Conservation (phyloP, 768 basidiomycete species). For the Macrolepiota fuliginosa region DNA sequence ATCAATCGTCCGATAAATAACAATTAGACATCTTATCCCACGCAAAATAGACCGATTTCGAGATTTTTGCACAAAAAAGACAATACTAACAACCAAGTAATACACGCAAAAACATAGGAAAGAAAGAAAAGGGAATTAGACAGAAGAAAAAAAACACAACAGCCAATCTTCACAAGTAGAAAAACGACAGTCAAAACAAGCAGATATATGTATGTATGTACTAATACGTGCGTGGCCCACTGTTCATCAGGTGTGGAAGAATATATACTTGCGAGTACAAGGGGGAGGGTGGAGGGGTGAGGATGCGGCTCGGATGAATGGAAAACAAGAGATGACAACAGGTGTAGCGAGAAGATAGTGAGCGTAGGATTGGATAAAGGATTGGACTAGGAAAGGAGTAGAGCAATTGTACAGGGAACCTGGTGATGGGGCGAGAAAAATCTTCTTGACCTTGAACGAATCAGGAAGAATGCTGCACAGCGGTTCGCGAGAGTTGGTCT, state of each 20-base stretch:
- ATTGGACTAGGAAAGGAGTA: slow-evolving; percentile 8
- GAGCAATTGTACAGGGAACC: slow-evolving; percentile 3
- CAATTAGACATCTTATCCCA: background rate
- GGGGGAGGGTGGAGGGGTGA: slow-evolving; percentile 2
- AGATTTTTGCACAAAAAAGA: slow-evolving; percentile 10
- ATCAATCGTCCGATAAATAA: background rate
- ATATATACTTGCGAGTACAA: slow-evolving; percentile 14
- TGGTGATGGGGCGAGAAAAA: background rate
- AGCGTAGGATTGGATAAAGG: slow-evolving; percentile 7
- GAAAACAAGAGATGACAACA: slow-evolving; percentile 9
- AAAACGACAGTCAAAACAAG: slow-evolving; percentile 17
- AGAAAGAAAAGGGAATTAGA: slow-evolving; percentile 14
- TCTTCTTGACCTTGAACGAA: background rate
- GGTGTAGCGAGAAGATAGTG: background rate
- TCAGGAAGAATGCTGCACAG: background rate
- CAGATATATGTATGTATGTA: slow-evolving; percentile 16
- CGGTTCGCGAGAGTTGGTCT: slow-evolving; percentile 26
- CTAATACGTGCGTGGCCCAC: slow-evolving; percentile 12
- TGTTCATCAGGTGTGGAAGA: slow-evolving; percentile 11
- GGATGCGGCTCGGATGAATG: slow-evolving; percentile 1
- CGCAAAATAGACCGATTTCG: slow-evolving; percentile 12
- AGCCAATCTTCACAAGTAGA: slow-evolving; percentile 15
- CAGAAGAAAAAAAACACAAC: slow-evolving; percentile 13
- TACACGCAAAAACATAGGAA: slow-evolving; percentile 2
- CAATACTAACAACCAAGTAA: slow-evolving; percentile 13